Base-by-base conservation (phyloP, 148 eudicot genomes). In the Cornus kousa region DNA sequence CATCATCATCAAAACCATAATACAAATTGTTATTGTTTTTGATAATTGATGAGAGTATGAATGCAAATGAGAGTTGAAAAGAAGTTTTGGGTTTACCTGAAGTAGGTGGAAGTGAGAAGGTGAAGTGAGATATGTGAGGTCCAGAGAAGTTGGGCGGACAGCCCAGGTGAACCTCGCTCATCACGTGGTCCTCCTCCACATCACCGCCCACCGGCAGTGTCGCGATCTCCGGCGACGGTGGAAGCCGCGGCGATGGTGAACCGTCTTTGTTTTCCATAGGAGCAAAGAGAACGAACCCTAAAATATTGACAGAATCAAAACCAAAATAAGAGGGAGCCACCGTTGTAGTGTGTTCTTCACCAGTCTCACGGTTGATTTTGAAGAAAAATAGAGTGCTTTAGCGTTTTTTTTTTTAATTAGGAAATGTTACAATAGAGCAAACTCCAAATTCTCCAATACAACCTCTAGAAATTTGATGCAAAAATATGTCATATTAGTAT, bases 131-230 rank as follows among this genome's bases (percentile, higher is more conserved):
- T 75, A 87, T 60, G 76, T 87, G 86, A 33, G 93, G 92, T 7
- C 88, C 90, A 22, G 88, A 72, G 67, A 79, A 71, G 78, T 86
- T 55, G 10, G 97, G 92, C 13, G 99, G 97, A 65, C 94, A 95
- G 8, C 99, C 98, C 46, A 95, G 79, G 85, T 95, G 98, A 82
- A 95, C 88, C 78, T 95, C 97, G 87, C 98, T 95, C 98, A 95
- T 95, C 76, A 95, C 96, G 66, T 82, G 76, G 19, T 88, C 89
- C 19, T 85, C 88, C 77, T 64, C 84, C 70, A 16, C 14, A 32
- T 68, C 68, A 46, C 73, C 59, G 17, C 80, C 85, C 31, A 60
- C 66, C 5, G 80, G 19, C 40, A 67, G 60, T n/a, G 72, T 70
- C 31, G 23, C 35, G 9, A 35, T 11, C 43, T 46, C 74, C 75